These are phyloP conservation scores for Babesia sp. DNA, from an alignment of 169 alveolate species.

Conservation along the genomic window DNA sequence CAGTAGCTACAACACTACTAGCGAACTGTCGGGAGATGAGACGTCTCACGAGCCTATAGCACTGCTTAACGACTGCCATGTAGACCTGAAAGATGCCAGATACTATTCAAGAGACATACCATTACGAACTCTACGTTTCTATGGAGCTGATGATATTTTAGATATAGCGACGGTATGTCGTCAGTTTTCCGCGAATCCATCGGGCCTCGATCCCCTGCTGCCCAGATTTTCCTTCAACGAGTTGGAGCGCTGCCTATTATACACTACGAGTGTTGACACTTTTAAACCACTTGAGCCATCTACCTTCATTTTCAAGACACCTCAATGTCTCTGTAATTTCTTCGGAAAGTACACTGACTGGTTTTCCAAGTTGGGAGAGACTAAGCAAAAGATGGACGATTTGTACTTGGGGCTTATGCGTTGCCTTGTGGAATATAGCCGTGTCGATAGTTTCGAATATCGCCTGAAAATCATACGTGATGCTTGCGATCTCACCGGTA, in stretches of 20 bases:
- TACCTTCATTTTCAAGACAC: conserved; percentile 28
- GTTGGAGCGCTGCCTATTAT: conserved; percentile 26
- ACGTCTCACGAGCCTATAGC: conserved; percentile 14
- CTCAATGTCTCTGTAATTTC: conserved; percentile 38
- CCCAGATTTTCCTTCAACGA: conserved; percentile 46
- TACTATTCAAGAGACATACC: conserved; percentile 62
- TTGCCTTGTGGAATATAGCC: conserved; percentile 5
- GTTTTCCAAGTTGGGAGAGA: neutral
- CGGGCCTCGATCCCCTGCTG: conserved; percentile 24
- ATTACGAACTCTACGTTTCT: conserved; percentile 41
- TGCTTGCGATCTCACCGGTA: conserved; percentile 40
- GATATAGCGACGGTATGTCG: conserved; percentile 41
- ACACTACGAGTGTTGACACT: conserved; percentile 41
- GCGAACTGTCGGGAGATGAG: conserved; percentile 44
- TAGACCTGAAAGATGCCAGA: conserved; percentile 39
- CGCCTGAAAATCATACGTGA: conserved; percentile 23
- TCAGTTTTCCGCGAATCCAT: conserved; percentile 43
- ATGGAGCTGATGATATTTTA: conserved; percentile 52
- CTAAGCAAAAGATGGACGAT: conserved; percentile 2
- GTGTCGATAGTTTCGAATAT: conserved; percentile 32
- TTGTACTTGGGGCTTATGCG: conserved; percentile 29
- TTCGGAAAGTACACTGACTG: neutral
- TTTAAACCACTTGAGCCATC: conserved; percentile 36
- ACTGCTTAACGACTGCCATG: conserved; percentile 38
- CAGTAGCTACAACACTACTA: conserved; percentile 52